Conservation (phyloP, 805 yeast genomes). For the Diddensiella caesifluorescens region DNA sequence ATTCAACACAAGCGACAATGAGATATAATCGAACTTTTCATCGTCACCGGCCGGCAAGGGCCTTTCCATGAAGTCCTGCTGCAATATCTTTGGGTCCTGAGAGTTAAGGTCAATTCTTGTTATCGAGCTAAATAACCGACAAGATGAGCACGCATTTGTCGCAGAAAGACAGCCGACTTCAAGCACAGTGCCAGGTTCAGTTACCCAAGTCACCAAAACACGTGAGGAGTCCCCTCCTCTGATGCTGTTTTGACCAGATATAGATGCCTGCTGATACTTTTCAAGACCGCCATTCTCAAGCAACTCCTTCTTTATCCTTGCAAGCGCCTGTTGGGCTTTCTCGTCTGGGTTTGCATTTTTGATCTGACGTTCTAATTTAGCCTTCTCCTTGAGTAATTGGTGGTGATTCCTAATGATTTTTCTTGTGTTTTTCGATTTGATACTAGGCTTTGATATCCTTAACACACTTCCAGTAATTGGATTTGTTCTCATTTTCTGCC, state of each 20-base stretch:
- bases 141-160: slow-evolving; percentile 58
- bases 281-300: slow-evolving; percentile 71
- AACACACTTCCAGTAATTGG: slow-evolving; percentile 34
- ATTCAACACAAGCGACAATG: slow-evolving; percentile 83
- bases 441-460: slow-evolving; percentile 24
- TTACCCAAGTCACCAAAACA: slow-evolving; percentile 67
- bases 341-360: slow-evolving; percentile 20
- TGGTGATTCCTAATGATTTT: slow-evolving; percentile 75
- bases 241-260: slow-evolving; percentile 68
- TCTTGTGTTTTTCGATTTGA: slow-evolving; percentile 41
- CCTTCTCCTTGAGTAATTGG: slow-evolving; percentile 54
- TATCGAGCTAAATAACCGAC: slow-evolving; percentile 47
- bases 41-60: slow-evolving; percentile 45
- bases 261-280: slow-evolving; percentile 79
- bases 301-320: slow-evolving; percentile 44
- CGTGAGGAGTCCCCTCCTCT: slow-evolving; percentile 94
- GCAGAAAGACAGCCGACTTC: slow-evolving; percentile 83
- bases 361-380: slow-evolving; percentile 16
- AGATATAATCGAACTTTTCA: slow-evolving; percentile 53
- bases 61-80: slow-evolving; percentile 82
- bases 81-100: slow-evolving; percentile 61
- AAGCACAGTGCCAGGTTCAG: slow-evolving; percentile 36
- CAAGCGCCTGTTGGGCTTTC: slow-evolving; percentile 20
- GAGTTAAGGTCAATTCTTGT: slow-evolving; percentile 74
- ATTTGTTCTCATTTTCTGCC: no score